A percentile compares a stretch with the other conserved stretches of the same genome.
phyloP scores from a whole-genome alignment of 306 rosid species.

The Vigna hirtella region DNA sequence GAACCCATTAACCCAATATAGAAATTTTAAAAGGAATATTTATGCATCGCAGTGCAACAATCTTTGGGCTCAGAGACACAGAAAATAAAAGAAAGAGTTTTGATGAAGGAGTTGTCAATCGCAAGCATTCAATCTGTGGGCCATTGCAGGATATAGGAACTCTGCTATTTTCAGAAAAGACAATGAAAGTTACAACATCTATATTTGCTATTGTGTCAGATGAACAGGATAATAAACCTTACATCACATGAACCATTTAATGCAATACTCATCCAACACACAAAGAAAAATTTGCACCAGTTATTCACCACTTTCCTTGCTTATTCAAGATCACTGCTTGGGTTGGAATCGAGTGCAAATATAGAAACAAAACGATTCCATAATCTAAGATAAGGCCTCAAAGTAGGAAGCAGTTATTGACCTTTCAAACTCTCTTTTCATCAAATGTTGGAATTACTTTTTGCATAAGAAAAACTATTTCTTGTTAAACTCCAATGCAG shows the following conservation, averaged over 20 bases:
- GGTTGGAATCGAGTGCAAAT: background rate
- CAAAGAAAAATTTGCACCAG: background rate
- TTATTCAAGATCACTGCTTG: background rate
- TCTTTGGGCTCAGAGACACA: background rate
- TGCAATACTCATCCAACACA: slow-evolving; percentile 32
- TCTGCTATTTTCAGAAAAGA: slow-evolving; percentile 39
- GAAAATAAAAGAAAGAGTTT: slow-evolving; percentile 9
- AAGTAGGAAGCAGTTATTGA: slow-evolving; percentile 46
- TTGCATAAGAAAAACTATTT: slow-evolving; percentile 19
- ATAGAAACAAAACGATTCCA: slow-evolving; percentile 37
- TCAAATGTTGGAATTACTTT: slow-evolving; percentile 12
- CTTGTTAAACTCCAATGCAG: background rate
- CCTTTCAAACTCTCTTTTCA: slow-evolving; percentile 37
- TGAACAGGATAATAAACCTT: slow-evolving; percentile 34
- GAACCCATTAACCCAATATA: slow-evolving; percentile 40
- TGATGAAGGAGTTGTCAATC: slow-evolving; percentile 47
- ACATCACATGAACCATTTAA: slow-evolving; percentile 38
- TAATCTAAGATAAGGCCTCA: slow-evolving; percentile 29
- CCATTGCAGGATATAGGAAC: slow-evolving; percentile 30
- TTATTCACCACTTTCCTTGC: slow-evolving; percentile 25
- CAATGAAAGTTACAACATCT: slow-evolving; percentile 24
- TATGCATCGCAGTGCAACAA: slow-evolving; percentile 19
- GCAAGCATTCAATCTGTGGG: slow-evolving; percentile 54
- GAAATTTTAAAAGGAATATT: slow-evolving; percentile 47
- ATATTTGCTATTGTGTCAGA: slow-evolving; percentile 36